Evolutionary conservation across 2,329 filamentous ascomycete genomes (phyloP).

Genomic region (Seiridium cupressi): DNA sequence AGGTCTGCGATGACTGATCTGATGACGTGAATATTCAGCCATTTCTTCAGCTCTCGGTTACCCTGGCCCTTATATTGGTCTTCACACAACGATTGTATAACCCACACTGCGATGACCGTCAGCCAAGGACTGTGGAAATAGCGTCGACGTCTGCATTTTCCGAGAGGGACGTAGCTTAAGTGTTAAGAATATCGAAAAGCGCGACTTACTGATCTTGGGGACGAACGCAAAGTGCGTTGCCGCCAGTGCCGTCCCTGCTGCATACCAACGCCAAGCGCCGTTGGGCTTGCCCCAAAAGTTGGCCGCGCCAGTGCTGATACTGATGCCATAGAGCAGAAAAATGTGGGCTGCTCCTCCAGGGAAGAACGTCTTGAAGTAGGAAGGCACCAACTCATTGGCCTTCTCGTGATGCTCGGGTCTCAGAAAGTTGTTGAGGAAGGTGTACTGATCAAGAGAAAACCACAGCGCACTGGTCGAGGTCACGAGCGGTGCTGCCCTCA

Average conservation of each 20-base stretch:
- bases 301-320: conserved; percentile 22
- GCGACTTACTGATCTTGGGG: conserved; percentile 19
- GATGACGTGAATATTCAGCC: conserved; percentile 25
- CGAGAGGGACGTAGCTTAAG: too few relatives aligned
- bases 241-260: conserved; percentile 24
- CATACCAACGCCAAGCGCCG: conserved; percentile 26
- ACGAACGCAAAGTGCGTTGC: conserved; percentile 29
- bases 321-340: conserved; percentile 22
- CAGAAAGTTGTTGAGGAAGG: conserved; percentile 38
- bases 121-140: too few relatives aligned
- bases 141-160: not conserved
- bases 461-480: conserved; percentile 45
- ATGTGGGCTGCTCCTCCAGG: conserved; percentile 23
- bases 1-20: conserved; percentile 25
- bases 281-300: conserved; percentile 20
- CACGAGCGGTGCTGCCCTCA: conserved; percentile 43
- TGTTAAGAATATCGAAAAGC: not conserved
- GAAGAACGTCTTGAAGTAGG: conserved; percentile 43
- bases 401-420: conserved; percentile 23
- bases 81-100: conserved; percentile 22
- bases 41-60: conserved; percentile 20
- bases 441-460: conserved; percentile 42
- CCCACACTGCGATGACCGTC: conserved; percentile 12
- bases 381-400: conserved; percentile 36
- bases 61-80: conserved; percentile 20